Evolutionary conservation across 305 asterid species (phyloP).

Genomic region (Coffea humblotiana): DNA sequence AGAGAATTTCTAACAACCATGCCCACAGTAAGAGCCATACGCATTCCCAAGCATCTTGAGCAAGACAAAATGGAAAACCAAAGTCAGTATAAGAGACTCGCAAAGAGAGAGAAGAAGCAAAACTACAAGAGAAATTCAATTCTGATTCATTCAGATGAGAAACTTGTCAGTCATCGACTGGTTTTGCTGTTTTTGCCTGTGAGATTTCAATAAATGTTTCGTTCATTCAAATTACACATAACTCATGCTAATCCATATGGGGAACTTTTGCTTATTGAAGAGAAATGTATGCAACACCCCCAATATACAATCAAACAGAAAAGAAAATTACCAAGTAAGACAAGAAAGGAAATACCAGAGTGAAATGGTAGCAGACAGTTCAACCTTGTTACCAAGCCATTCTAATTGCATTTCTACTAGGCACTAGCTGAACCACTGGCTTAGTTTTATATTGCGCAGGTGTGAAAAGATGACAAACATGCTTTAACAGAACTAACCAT

Average conservation of each 20-base stretch:
- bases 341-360: neutral
- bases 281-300: neutral
- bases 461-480: neutral
- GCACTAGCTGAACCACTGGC: neutral
- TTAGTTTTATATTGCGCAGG: neutral
- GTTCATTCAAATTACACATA: neutral
- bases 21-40: neutral
- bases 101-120: neutral
- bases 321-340: neutral
- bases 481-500: slow-evolving; percentile 42
- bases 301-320: neutral
- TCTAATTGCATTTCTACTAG: neutral
- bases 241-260: neutral
- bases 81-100: neutral
- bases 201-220: neutral
- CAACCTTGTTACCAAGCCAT: neutral
- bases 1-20: neutral
- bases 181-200: neutral
- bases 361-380: neutral
- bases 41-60: neutral
- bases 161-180: neutral
- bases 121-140: neutral
- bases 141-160: neutral
- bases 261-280: neutral
- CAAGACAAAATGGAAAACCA: neutral